phyloP scores from a whole-genome alignment of 495 filamentous ascomycete species.

The Thermothielavioides terrestris region DNA sequence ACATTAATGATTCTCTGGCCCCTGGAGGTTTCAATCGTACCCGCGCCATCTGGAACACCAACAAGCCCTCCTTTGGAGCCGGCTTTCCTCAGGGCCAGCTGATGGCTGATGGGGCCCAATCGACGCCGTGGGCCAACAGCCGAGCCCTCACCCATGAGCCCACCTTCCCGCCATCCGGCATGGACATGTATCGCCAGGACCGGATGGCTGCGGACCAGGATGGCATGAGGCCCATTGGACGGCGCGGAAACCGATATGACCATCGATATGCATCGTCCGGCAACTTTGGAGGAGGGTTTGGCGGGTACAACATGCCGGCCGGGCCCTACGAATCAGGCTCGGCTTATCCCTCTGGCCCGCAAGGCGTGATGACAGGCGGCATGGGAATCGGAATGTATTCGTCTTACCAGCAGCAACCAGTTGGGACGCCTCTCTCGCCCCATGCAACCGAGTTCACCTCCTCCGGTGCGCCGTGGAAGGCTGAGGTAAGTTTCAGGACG shows the following conservation, averaged over 20 bases:
- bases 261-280: slow-evolving; percentile 28
- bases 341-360: slow-evolving; percentile 22
- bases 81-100: slow-evolving; percentile 29
- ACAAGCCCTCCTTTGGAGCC: slow-evolving; percentile 25
- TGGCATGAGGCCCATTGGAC: slow-evolving; percentile 28
- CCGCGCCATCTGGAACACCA: slow-evolving; percentile 55
- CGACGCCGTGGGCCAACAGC: slow-evolving; percentile 29
- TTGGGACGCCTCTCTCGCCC: slow-evolving; percentile 75
- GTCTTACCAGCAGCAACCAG: slow-evolving; percentile 60
- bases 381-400: slow-evolving; percentile 44
- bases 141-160: slow-evolving; percentile 27
- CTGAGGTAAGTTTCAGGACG: slow-evolving; percentile 48
- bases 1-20: slow-evolving; percentile 55
- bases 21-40: slow-evolving; percentile 50
- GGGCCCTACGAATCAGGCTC: slow-evolving; percentile 29
- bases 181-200: slow-evolving; percentile 36
- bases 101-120: slow-evolving; percentile 27
- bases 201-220: slow-evolving; percentile 41
- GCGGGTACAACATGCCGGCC: slow-evolving; percentile 19
- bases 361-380: slow-evolving; percentile 19
- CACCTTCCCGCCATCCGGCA: slow-evolving; percentile 20
- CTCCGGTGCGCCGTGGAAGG: slow-evolving; percentile 38
- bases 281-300: slow-evolving; percentile 18
- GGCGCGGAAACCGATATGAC: slow-evolving; percentile 38
- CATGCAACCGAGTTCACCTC: slow-evolving; percentile 74